Conservation (phyloP, 805 yeast species). For the Kluyveromyces lactis region DNA sequence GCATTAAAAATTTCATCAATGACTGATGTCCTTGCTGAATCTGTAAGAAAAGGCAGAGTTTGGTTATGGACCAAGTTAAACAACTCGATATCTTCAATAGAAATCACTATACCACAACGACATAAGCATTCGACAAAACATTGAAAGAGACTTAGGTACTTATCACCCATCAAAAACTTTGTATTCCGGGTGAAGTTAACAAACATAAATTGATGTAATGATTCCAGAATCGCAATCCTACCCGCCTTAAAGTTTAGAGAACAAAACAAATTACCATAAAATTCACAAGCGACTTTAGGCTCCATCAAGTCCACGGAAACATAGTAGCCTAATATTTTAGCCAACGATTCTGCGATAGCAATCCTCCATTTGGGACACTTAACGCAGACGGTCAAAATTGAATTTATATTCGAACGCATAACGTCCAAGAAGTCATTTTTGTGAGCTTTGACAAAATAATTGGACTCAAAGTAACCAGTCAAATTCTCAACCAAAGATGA, state of each 20-base stretch:
- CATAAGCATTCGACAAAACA: neutral
- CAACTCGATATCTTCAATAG: conserved; percentile 16
- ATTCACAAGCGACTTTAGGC: conserved; percentile 15
- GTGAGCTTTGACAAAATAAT: conserved; percentile 18
- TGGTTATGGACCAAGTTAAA: conserved; percentile 18
- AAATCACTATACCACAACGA: too few relatives aligned
- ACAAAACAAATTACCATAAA: conserved; percentile 18
- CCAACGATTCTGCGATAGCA: conserved; percentile 28
- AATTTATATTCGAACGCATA: conserved; percentile 11
- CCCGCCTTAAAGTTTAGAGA: conserved; percentile 17
- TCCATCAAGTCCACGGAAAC: conserved; percentile 12
- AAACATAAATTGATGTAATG: conserved; percentile 29
- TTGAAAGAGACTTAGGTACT: conserved; percentile 14
- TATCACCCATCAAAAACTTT: conserved; percentile 19
- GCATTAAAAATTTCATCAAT: conserved; percentile 17
- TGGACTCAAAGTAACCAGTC: conserved; percentile 15
- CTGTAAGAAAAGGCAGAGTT: conserved; percentile 23
- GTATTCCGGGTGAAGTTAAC: conserved; percentile 22
- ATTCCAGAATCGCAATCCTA: conserved; percentile 30
- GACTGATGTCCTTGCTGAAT: conserved; percentile 27
- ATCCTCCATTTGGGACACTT: conserved; percentile 1
- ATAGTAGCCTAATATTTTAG: conserved; percentile 29
- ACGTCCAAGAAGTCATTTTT: conserved; percentile 10
- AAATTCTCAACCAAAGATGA: conserved; percentile 21
- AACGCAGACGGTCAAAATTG: conserved; percentile 2